phyloP scores from a whole-genome alignment of 202 grass and related monocot species.

The Eragrostis tef region DNA sequence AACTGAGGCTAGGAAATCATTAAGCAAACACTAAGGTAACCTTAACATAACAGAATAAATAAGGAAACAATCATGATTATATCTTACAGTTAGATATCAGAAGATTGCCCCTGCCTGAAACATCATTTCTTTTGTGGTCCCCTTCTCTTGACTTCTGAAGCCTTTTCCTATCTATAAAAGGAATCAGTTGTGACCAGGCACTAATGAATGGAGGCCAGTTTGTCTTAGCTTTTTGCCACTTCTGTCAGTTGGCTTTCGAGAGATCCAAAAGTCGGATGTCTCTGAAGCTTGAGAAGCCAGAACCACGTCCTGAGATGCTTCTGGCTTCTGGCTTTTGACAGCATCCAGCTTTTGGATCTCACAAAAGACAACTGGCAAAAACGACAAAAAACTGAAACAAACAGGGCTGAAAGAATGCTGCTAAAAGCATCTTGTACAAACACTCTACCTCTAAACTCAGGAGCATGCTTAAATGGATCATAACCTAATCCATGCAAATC shows the following conservation, averaged over 20 bases:
- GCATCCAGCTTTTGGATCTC: too few species aligned
- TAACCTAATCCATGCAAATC: slow-evolving; percentile 94
- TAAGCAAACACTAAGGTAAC: not conserved
- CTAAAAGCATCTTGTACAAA: slow-evolving; percentile 40
- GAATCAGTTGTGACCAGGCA: slow-evolving; percentile 35
- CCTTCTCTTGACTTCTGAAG: slow-evolving; percentile 58
- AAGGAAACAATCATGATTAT: slow-evolving; percentile 31
- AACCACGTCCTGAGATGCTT: too few species aligned
- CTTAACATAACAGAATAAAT: slow-evolving; percentile 20
- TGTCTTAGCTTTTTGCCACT: too few species aligned
- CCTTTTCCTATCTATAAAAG: slow-evolving; percentile 77
- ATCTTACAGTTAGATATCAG: slow-evolving; percentile 80
- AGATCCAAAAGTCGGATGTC: too few species aligned
- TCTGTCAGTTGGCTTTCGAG: too few species aligned
- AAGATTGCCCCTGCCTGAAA: slow-evolving; percentile 56
- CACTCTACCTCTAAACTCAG: slow-evolving; percentile 86
- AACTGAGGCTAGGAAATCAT: slow-evolving; percentile 12
- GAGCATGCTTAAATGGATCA: slow-evolving; percentile 94
- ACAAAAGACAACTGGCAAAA: too few species aligned
- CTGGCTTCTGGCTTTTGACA: too few species aligned
- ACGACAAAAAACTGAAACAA: too few species aligned
- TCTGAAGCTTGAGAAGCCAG: too few species aligned
- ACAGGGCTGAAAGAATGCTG: not conserved
- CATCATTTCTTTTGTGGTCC: slow-evolving; percentile 59
- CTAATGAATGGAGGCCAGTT: not conserved